Conservation (phyloP, 1,139 yeast genomes). For the Kodamaea ohmeri region DNA sequence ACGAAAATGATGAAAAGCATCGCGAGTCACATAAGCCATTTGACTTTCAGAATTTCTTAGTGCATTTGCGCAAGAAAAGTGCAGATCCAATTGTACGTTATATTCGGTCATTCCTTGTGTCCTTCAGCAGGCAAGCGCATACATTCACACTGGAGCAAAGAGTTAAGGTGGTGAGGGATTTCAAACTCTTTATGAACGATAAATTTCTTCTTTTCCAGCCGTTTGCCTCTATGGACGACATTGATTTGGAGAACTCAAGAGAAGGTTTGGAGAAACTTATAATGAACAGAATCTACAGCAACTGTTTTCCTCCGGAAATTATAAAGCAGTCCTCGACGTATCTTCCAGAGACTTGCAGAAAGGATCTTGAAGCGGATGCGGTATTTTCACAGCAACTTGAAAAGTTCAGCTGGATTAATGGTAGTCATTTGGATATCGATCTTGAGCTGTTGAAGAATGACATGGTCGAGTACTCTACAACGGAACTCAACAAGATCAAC, state of each 20-base stretch:
- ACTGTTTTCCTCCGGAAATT: conserved; percentile 80
- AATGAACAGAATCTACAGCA: conserved; percentile 79
- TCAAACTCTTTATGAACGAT: conserved; percentile 64
- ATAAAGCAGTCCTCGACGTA: conserved; percentile 39
- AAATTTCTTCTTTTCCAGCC: conserved; percentile 72
- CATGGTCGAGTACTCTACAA: conserved; percentile 69
- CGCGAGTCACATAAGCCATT: conserved; percentile 53
- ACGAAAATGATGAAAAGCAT: conserved; percentile 29
- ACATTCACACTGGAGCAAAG: conserved; percentile 76
- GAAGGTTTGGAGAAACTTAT: conserved; percentile 92
- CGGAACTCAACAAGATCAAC: conserved; percentile 72
- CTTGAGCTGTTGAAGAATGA: conserved; percentile 27
- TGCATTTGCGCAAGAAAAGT: conserved; percentile 64
- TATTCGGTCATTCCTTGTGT: conserved; percentile 73
- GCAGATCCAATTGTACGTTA: conserved; percentile 92
- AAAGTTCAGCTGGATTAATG: conserved; percentile 72
- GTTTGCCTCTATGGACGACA: conserved; percentile 61
- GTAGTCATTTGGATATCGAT: conserved; percentile 78
- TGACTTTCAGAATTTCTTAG: conserved; percentile 79
- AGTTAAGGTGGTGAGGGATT: conserved; percentile 69
- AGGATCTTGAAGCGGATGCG: conserved; percentile 64
- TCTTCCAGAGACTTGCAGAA: conserved; percentile 28
- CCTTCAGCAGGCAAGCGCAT: conserved; percentile 61
- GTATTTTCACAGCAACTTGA: conserved; percentile 55
- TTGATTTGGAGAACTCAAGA: conserved; percentile 64